Conservation (phyloP, 2,329 filamentous ascomycete genomes). For the Cytospora piceae region DNA sequence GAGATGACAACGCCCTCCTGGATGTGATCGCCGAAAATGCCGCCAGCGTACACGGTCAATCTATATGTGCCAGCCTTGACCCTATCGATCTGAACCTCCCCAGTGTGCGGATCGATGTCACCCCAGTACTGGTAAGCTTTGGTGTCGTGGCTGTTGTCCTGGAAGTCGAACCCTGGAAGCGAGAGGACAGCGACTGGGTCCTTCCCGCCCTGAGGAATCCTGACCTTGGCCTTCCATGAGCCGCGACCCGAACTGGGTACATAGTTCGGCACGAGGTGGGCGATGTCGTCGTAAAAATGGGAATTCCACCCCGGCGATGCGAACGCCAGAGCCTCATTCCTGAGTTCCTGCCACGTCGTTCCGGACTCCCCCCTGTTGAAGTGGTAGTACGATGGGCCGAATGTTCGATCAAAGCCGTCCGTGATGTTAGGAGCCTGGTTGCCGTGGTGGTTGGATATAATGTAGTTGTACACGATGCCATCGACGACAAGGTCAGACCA, state of each 20-base stretch:
- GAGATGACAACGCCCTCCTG: slow-evolving; percentile 54
- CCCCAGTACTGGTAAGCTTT: slow-evolving; percentile 67
- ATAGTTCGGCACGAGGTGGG: slow-evolving; percentile 61
- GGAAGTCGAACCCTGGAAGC: slow-evolving; percentile 55
- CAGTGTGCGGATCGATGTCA: slow-evolving; percentile 48
- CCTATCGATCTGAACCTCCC: slow-evolving; percentile 54
- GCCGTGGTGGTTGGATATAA: slow-evolving; percentile 65
- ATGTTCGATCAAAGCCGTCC: slow-evolving; percentile 66
- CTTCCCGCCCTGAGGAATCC: slow-evolving; percentile 55
- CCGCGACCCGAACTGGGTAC: slow-evolving; percentile 56
- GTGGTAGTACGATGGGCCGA: slow-evolving; percentile 66
- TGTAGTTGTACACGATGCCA: slow-evolving; percentile 69
- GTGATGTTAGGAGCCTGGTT: slow-evolving; percentile 67
- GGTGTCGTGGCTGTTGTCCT: slow-evolving; percentile 60
- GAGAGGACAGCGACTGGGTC: slow-evolving; percentile 60
- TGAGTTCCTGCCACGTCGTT: slow-evolving; percentile 50
- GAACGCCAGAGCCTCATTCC: slow-evolving; percentile 57
- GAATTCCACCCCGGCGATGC: slow-evolving; percentile 58
- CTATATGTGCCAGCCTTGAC: slow-evolving; percentile 64
- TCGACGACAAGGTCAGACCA: slow-evolving; percentile 67
- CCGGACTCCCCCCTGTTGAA: slow-evolving; percentile 61
- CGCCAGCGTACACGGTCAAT: slow-evolving; percentile 65
- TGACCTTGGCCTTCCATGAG: slow-evolving; percentile 52
- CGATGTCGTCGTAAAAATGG: slow-evolving; percentile 67
- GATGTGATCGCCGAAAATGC: slow-evolving; percentile 62